phyloP scores from a whole-genome alignment of 176 grass and related monocot genomes.

The Oryza meridionalis region DNA sequence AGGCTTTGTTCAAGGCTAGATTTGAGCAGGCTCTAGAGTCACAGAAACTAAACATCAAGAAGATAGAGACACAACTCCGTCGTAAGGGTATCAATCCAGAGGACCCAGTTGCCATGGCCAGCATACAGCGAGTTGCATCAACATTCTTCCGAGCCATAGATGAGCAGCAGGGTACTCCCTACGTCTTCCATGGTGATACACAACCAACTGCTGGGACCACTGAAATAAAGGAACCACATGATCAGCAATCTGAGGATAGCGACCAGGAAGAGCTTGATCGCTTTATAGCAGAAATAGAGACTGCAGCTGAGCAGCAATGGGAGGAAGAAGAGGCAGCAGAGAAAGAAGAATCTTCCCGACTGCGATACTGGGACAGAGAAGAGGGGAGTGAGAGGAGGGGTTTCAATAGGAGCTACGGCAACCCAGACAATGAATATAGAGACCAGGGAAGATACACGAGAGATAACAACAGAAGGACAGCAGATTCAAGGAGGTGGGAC shows the following conservation, averaged over 20 bases:
- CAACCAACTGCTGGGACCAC: conserved; percentile 35
- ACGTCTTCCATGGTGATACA: conserved; percentile 68
- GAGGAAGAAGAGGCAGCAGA: conserved; percentile 87
- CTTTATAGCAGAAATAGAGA: conserved; percentile 93
- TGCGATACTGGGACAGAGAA: conserved; percentile 76
- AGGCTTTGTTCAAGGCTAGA: conserved; percentile 99
- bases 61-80: conserved; percentile 86
- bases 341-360: conserved; percentile 67
- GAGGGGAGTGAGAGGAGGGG: conserved; percentile 54
- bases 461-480: conserved; percentile 29
- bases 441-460: conserved; percentile 43
- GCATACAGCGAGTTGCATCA: conserved; percentile 91
- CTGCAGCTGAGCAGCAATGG: conserved; percentile 88
- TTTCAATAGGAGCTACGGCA: conserved; percentile 39
- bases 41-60: conserved; percentile 96
- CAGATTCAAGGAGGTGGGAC: conserved; percentile 49
- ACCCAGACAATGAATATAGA: conserved; percentile 48
- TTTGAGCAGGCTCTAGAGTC: conserved; percentile 98
- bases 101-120: conserved; percentile 95
- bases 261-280: conserved; percentile 96
- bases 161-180: conserved; percentile 94
- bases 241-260: conserved; percentile 75
- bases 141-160: conserved; percentile 95
- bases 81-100: conserved; percentile 97
- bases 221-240: conserved; percentile 47